phyloP scores from a whole-genome alignment of 148 eudicot species.

The Spergularia bocconei region DNA sequence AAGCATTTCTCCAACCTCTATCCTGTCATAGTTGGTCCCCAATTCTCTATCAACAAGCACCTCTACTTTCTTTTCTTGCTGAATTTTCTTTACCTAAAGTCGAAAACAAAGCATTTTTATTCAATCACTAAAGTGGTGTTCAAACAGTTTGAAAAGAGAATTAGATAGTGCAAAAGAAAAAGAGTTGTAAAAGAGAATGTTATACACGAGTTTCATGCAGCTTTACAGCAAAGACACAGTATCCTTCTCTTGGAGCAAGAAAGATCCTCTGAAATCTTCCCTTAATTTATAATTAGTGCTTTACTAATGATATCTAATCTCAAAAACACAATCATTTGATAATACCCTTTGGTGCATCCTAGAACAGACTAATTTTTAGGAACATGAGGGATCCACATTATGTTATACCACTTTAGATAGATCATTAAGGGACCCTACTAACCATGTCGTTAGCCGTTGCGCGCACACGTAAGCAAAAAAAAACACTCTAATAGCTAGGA shows the following conservation, averaged over 20 bases:
- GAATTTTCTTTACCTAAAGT: slow-evolving; percentile 77
- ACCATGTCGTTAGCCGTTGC: slow-evolving; percentile 1
- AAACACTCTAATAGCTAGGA: slow-evolving; percentile 9
- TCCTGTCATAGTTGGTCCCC: slow-evolving; percentile 72
- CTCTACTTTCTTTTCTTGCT: slow-evolving; percentile 77
- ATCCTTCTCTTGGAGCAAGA: slow-evolving; percentile 20
- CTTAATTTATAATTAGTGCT: slow-evolving; percentile 22
- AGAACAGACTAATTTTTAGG: slow-evolving; percentile 9
- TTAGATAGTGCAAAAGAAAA: neutral
- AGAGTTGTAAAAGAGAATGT: slow-evolving; percentile 9
- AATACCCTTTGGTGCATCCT: slow-evolving; percentile 15
- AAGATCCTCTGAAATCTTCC: slow-evolving; percentile 28
- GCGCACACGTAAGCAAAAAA: slow-evolving; percentile 11
- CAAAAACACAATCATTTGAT: slow-evolving; percentile 30
- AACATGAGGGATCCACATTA: slow-evolving; percentile 29
- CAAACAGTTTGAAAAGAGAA: neutral
- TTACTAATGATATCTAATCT: slow-evolving; percentile 18
- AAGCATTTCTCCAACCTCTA: slow-evolving; percentile 85
- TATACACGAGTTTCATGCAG: slow-evolving; percentile 16
- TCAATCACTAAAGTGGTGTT: neutral
- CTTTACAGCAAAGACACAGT: slow-evolving; percentile 24
- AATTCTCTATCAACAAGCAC: slow-evolving; percentile 68
- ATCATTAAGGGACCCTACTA: slow-evolving; percentile 10
- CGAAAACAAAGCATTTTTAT: slow-evolving; percentile 16
- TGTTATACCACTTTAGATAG: slow-evolving; percentile 5